These are phyloP conservation scores for Podaxis carcinomalis DNA, from an alignment of 768 basidiomycete species.

Conservation along the genomic window DNA sequence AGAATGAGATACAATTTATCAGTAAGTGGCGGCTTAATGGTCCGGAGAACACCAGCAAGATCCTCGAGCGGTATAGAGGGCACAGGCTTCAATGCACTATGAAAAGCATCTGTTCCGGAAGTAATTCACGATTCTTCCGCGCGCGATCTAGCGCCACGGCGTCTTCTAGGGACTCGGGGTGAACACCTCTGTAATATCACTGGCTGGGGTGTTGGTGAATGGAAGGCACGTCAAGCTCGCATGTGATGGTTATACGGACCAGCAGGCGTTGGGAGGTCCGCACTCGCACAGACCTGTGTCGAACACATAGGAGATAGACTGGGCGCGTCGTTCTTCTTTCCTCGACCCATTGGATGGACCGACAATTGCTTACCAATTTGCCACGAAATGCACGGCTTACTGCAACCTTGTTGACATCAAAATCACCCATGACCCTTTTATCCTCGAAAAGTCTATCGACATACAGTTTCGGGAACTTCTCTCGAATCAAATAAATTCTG, in stretches of 20 bases:
- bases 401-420: not conserved
- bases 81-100: not conserved
- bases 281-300: not conserved
- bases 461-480: not conserved
- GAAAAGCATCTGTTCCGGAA: not conserved
- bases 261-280: not conserved
- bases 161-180: not conserved
- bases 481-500: no score
- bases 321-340: not conserved
- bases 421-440: not conserved
- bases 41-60: no score
- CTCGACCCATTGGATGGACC: not conserved
- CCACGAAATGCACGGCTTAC: not conserved
- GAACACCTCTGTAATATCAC: not conserved
- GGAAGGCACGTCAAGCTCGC: not conserved
- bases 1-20: no score
- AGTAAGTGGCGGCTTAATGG: no score
- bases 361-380: conserved; percentile 22
- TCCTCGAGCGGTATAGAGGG: no score
- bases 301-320: not conserved
- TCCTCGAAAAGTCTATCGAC: not conserved
- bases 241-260: not conserved
- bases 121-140: not conserved
- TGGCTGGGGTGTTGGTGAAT: not conserved
- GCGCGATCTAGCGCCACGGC: not conserved